phyloP scores from a whole-genome alignment of 495 filamentous ascomycete genomes.

The Daldinia decipiens region DNA sequence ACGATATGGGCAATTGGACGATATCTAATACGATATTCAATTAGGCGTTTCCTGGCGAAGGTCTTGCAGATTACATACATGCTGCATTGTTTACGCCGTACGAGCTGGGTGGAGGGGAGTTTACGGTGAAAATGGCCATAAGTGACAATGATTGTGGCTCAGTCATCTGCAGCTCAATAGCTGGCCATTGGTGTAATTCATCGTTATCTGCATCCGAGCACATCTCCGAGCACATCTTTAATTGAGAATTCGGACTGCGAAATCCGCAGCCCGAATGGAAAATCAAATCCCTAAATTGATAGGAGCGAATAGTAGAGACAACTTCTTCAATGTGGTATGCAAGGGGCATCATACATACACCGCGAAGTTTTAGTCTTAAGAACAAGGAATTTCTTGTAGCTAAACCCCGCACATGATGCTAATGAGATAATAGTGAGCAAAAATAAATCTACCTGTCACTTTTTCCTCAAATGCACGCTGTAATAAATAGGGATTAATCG shows the following conservation, averaged over 20 bases:
- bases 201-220: background rate
- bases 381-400: background rate
- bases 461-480: constrained; percentile 1
- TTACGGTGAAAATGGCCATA: background rate
- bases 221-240: background rate
- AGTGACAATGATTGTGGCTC: background rate
- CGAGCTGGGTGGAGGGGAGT: background rate
- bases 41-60: background rate
- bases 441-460: constrained; percentile 3
- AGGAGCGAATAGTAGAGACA: constrained; percentile 1
- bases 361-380: background rate
- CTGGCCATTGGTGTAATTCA: background rate
- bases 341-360: background rate
- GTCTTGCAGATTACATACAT: background rate
- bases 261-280: background rate
- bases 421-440: background rate
- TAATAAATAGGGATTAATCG: constrained; percentile 12
- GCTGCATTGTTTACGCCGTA: constrained; percentile 1
- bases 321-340: background rate
- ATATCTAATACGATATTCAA: background rate
- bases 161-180: background rate
- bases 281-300: background rate
- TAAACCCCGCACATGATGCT: background rate
- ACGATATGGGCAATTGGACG: background rate
- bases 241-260: constrained; percentile 1